Evolutionary conservation across 768 basidiomycete genomes (phyloP), one percentile per base, ranked within the genome.

Genomic region (Amanita inopinata): DNA sequence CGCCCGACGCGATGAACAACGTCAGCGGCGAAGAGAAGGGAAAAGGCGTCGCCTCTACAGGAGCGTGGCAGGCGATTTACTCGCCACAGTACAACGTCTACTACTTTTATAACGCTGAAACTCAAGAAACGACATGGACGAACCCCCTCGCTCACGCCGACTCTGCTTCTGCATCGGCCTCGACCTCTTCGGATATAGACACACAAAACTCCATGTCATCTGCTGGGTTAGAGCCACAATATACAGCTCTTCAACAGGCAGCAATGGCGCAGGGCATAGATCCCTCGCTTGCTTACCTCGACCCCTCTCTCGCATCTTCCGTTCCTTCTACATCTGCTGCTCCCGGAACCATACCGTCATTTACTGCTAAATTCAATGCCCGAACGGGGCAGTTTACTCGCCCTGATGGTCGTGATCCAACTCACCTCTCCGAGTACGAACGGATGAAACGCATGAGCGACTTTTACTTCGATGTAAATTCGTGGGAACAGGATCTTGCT

Each of bases 391-490:
- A 79, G 38, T 89, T 91, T 51, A 61, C 86, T 7, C 69, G 73
- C 12, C 54, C 66, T 3, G 79, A 84, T 40, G 75, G 72, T 11
- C 76, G 87, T 18, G 78, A 84, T 40, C 86, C 88, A 4, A 61
- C 73, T 2, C 85, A 88, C 53, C 57, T 91, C 39, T 82, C 80
- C 12, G 88, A 90, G 55, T 85, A 76, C 50, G 86, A 88, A 50
- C 77, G 87, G 4, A 79, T 78, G 53, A 78, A 80, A 58, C 74
- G 88, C 32, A 90, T 90, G 87, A 87, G 83, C 66, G 74, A 81
- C 54, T 83, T 86, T 52, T 91, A 87, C 61, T 91, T 91, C 48
- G 87, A 91, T 49, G 80, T 87, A 15, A 70, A 68, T n/a, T 71
- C 70, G 35, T 91, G 87, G 87, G 80, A 89, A 60, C 50, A 72